Conservation (phyloP, 148 eudicot species). For the Nyssa sinensis region DNA sequence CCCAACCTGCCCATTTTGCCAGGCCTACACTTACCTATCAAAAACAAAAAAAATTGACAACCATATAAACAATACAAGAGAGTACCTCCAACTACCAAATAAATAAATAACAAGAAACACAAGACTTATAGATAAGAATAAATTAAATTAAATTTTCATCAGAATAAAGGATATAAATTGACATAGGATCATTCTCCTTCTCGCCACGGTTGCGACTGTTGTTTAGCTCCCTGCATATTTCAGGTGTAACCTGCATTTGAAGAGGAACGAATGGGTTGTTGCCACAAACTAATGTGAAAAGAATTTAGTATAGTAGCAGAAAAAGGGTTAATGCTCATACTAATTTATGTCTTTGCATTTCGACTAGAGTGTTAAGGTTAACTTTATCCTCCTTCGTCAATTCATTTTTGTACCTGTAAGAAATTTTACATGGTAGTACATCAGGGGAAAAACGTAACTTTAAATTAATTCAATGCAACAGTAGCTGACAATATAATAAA, state of each 20-base stretch:
- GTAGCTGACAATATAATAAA: not conserved
- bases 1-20: no score
- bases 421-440: not conserved
- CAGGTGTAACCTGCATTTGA: slow-evolving; percentile 75
- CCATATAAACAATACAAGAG: slow-evolving; percentile 6
- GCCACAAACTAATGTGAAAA: not conserved
- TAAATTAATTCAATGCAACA: not conserved
- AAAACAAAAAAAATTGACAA: not conserved
- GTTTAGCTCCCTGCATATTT: slow-evolving; percentile 68
- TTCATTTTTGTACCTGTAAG: slow-evolving; percentile 75
- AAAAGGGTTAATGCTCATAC: slow-evolving; percentile 37
- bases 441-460: not conserved
- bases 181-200: slow-evolving; percentile 64
- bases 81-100: not conserved
- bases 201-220: slow-evolving; percentile 86
- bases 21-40: not conserved
- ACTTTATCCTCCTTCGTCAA: slow-evolving; percentile 71
- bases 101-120: not conserved
- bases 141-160: not conserved
- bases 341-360: slow-evolving; percentile 63
- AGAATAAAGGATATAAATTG: slow-evolving; percentile 67
- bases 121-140: not conserved
- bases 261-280: slow-evolving; percentile 6
- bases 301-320: slow-evolving; percentile 3
- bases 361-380: slow-evolving; percentile 48